phyloP scores from a whole-genome alignment of 208 protist species.

The Phytomonas sp. region DNA sequence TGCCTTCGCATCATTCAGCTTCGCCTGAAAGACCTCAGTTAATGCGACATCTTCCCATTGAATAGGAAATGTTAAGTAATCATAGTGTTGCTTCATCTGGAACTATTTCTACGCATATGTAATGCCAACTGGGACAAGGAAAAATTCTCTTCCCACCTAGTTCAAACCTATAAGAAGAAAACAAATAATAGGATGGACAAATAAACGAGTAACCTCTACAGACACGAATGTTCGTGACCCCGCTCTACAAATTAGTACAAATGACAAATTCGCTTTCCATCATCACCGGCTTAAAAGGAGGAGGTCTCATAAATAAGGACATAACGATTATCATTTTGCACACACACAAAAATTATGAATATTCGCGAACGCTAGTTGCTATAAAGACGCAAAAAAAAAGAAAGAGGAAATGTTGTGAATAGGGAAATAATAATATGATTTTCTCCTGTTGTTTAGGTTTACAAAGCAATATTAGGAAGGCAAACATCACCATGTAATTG shows the following conservation, averaged over 20 bases:
- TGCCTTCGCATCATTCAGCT: conserved; percentile 19
- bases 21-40: conserved; percentile 15
- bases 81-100: background rate
- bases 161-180: conserved; percentile 9
- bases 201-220: background rate
- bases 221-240: conserved; percentile 2
- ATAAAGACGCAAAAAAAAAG: conserved; percentile 7
- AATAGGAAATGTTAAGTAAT: conserved; percentile 8
- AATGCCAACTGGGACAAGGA: background rate
- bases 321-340: background rate
- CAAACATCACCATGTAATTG: background rate
- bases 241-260: background rate
- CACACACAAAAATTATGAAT: background rate
- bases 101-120: conserved; percentile 7
- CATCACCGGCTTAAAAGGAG: background rate
- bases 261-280: background rate
- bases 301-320: background rate
- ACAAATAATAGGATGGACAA: background rate
- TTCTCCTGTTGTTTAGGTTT: background rate
- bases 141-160: conserved; percentile 2
- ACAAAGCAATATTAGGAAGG: background rate
- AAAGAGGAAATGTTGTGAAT: conserved; percentile 7
- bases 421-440: conserved; percentile 3
- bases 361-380: background rate
- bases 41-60: conserved; percentile 30